These are phyloP conservation scores for Colletotrichum godetiae DNA, from an alignment of 2,329 filamentous ascomycete species.

Conservation along the genomic window DNA sequence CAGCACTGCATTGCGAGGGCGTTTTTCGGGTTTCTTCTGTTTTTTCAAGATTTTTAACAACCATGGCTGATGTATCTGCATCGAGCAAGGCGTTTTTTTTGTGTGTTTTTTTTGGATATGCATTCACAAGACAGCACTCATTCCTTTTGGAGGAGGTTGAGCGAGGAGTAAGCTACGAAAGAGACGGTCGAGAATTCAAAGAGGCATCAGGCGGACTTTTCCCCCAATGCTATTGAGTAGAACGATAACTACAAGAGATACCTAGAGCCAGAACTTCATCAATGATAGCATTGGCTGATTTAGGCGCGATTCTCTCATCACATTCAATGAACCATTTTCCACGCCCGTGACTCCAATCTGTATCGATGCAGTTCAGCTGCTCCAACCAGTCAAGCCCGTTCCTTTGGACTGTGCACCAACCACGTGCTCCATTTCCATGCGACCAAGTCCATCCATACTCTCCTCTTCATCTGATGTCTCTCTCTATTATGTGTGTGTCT, in stretches of 20 bases:
- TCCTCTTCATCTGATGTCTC: conserved; percentile 10
- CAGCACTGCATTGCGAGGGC: conserved; percentile 31
- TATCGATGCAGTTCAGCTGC: background rate
- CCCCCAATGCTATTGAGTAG: background rate
- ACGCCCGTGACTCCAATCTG: too few relatives aligned
- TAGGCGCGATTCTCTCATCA: background rate
- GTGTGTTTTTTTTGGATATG: too few relatives aligned
- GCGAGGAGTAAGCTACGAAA: background rate
- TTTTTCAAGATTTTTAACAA: background rate
- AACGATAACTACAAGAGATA: conserved; percentile 9
- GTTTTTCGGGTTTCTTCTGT: conserved; percentile 2
- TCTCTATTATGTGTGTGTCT: too few relatives aligned
- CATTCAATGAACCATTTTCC: background rate
- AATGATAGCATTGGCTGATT: conserved; percentile 6
- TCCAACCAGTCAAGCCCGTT: background rate
- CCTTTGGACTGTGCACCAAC: background rate
- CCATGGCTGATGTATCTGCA: conserved; percentile 13
- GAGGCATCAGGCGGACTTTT: background rate
- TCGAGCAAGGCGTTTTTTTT: conserved; percentile 33
- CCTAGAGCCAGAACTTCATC: conserved; percentile 11
- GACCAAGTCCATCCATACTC: too few relatives aligned
- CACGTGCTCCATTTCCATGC: background rate
- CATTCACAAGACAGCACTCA: conserved; percentile 17
- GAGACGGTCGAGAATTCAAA: background rate
- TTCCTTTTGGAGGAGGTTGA: conserved; percentile 7